A percentile compares a stretch with the other conserved stretches of the same genome.
phyloP scores from a whole-genome alignment of 2,329 filamentous ascomycete genomes.

The Ophiocordyceps australis region DNA sequence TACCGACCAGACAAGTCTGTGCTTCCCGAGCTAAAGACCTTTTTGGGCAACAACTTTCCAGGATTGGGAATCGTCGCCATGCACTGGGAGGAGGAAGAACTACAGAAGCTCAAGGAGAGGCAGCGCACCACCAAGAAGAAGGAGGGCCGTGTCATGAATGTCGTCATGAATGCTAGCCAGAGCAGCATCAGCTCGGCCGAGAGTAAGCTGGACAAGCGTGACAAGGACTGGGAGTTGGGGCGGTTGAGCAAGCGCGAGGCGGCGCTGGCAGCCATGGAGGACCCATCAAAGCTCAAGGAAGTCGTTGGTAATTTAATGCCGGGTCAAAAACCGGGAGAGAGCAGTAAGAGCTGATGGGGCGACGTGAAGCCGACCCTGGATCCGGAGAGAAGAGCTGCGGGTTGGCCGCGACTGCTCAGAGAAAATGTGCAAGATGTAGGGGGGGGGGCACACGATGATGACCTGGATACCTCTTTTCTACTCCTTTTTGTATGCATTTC shows the following conservation, averaged over 20 bases:
- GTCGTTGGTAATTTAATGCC: conserved; percentile 8
- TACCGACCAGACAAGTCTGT: conserved; percentile 72
- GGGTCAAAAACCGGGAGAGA: conserved; percentile 6
- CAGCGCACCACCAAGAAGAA: conserved; percentile 60
- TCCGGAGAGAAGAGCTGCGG: no score
- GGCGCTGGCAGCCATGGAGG: conserved; percentile 29
- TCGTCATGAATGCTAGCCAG: conserved; percentile 38
- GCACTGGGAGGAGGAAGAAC: conserved; percentile 61
- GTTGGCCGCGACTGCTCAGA: background rate
- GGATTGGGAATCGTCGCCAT: conserved; percentile 57
- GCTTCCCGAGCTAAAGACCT: conserved; percentile 52
- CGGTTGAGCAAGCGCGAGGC: conserved; percentile 33
- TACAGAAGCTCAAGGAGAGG: conserved; percentile 56
- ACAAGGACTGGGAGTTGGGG: conserved; percentile 17
- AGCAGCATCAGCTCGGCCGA: conserved; percentile 33
- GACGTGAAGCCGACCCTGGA: no score
- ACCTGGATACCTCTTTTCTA: no score
- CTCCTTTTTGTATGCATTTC: no score
- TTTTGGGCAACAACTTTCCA: conserved; percentile 55
- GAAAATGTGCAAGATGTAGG: background rate
- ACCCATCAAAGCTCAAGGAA: conserved; percentile 25
- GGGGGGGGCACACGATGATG: no score
- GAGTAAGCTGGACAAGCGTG: conserved; percentile 29
- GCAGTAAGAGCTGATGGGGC: background rate
- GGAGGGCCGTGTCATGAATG: conserved; percentile 28